Base-by-base conservation (phyloP, 371 early-diverging fungal species). In the Blakeslea trispora region DNA sequence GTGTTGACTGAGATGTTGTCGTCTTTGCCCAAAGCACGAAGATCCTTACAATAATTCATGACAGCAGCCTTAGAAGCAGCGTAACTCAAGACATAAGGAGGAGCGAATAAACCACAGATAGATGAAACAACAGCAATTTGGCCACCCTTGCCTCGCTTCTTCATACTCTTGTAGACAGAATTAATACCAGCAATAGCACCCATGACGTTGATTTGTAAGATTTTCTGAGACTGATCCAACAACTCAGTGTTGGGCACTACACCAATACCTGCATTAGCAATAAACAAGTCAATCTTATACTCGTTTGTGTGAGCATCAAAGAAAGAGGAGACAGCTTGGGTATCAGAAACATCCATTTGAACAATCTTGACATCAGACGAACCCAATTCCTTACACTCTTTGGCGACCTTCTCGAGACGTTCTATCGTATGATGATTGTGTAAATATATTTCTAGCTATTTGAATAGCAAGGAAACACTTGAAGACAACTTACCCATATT, bases 81-180 rank as follows among this genome's bases (percentile, higher is more conserved):
- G 44, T 63, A 63, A 19, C 45, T 35, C 6, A 63, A 35, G 6
- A 63, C 23, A 11, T 5, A 6, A 32, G 63, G 50, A 18, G 57
- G 57, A 22, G 53, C 53, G 3, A 44, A 47, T n/a, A 53, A 63
- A 10, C 49, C 63, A 24, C 35, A 49, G 14, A 53, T 53, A 24
- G 63, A 63, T 1, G 63, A 58, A 0, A 63, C 63, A 1, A 21
- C 53, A n/a, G 59, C 64, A 57, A 63, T 63, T 19, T 63, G 59
- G 3, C 64, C 58, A 45, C 58, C 58, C 24, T 41, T 43, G 1
- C 64, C 59, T 34, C 64, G 53, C 40, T 59, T 53, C n/a, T 50
- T 35, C 55, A 53, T 54, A 0, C 54, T 59, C 37, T 54, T 58
- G 43, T 34, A 64, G 22, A 54, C 59, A 50, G 59, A n/a, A 11